Evolutionary conservation across 2,329 filamentous ascomycete species (phyloP).

Genomic region (Camillea tinctor): DNA sequence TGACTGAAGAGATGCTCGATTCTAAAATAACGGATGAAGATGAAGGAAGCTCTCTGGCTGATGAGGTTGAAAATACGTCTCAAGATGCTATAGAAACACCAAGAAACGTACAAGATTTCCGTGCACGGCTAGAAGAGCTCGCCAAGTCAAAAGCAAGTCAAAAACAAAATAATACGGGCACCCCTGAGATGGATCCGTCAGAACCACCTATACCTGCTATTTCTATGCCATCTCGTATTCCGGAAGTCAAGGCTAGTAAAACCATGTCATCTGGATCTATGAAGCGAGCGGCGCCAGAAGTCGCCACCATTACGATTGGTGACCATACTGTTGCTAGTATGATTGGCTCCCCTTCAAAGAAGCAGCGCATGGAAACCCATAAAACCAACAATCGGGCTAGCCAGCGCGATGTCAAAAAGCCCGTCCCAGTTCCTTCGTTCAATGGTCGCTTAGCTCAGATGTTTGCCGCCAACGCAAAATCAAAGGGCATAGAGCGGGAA

Average conservation of each 20-base stretch:
- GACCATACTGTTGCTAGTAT: conserved; percentile 64
- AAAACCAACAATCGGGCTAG: conserved; percentile 30
- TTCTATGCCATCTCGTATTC: conserved; percentile 29
- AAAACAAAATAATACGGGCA: conserved; percentile 2
- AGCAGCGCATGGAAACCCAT: conserved; percentile 40
- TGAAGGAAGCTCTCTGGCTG: conserved; percentile 4
- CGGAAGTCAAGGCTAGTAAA: conserved; percentile 25
- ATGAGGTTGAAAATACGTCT: conserved; percentile 4
- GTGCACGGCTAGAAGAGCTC: conserved; percentile 33
- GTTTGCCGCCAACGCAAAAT: conserved; percentile 39
- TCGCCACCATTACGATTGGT: conserved; percentile 75
- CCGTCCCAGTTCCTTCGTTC: conserved; percentile 39
- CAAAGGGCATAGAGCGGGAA: conserved; percentile 12
- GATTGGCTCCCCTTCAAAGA: conserved; percentile 58
- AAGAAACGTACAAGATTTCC: conserved; percentile 35
- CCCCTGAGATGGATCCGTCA: neutral
- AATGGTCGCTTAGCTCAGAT: conserved; percentile 44
- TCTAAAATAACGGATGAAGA: conserved; percentile 7
- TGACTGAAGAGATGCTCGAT: conserved; percentile 9
- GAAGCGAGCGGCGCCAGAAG: conserved; percentile 59
- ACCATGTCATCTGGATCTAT: conserved; percentile 32
- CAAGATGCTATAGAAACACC: conserved; percentile 15
- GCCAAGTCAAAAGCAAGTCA: conserved; percentile 12
- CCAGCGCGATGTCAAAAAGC: conserved; percentile 24
- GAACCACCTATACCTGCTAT: conserved; percentile 37